These are phyloP conservation scores for Orbilia oligospora DNA, from an alignment of 2,329 filamentous ascomycete species.

Conservation along the genomic window DNA sequence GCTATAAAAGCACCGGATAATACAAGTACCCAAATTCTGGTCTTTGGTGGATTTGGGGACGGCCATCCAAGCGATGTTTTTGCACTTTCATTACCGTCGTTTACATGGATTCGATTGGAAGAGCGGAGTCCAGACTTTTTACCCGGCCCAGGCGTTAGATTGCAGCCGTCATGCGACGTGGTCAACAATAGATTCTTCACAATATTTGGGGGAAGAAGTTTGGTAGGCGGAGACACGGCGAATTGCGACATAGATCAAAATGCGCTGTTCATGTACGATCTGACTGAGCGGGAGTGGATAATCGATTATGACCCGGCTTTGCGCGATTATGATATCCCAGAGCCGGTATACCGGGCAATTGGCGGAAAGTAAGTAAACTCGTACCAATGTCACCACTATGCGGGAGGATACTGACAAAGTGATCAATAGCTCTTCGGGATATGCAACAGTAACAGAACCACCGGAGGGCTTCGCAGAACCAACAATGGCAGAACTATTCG, in stretches of 20 bases:
- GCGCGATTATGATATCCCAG: conserved; percentile 24
- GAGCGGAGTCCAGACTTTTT: conserved; percentile 26
- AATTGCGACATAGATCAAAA: conserved; percentile 45
- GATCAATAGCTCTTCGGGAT: conserved; percentile 19
- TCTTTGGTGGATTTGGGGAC: conserved; percentile 33
- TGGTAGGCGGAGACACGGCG: conserved; percentile 33
- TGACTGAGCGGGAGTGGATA: conserved; percentile 34
- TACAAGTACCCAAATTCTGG: conserved; percentile 30
- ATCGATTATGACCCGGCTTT: conserved; percentile 22
- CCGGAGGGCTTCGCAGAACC: conserved; percentile 31
- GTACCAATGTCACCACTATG: background rate
- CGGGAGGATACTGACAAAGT: background rate
- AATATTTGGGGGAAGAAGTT: conserved; percentile 44
- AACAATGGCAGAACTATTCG: conserved; percentile 39
- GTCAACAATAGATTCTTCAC: conserved; percentile 31
- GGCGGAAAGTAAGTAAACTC: conserved; percentile 41
- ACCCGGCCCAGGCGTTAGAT: conserved; percentile 28
- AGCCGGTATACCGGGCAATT: conserved; percentile 22
- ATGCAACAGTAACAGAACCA: conserved; percentile 40
- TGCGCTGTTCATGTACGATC: conserved; percentile 51
- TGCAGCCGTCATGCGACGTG: conserved; percentile 38
- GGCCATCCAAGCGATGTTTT: conserved; percentile 22
- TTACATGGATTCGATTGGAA: conserved; percentile 36
- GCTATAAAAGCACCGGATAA: conserved; percentile 31
- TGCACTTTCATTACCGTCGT: conserved; percentile 39